Evolutionary conservation across 345 rosid species (phyloP).

Genomic region (thale cress (Arabidopsis thaliana)): TAIR10.1 NC_003071.7:12100501-12101000

Average conservation of each 20-base stretch:
- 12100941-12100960: neutral
- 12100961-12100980: no score
- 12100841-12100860: conserved; percentile 1
- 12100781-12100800: conserved; percentile 27
- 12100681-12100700: neutral
- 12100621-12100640: conserved; percentile 38
- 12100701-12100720: conserved; percentile 25
- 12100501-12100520: conserved; percentile 38
- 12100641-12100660: neutral
- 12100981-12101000: neutral
- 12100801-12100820: neutral
- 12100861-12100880: conserved; percentile 1
- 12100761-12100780: conserved; percentile 44
- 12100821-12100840: conserved; percentile 23
- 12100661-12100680: neutral
- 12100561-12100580: conserved; percentile 27
- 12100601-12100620: conserved; percentile 35
- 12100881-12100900: conserved; percentile 28
- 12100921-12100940: neutral
- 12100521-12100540: conserved; percentile 12
- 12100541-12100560: conserved; percentile 25
- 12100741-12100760: conserved; percentile 35
- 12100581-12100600: conserved; percentile 3
- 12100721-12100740: conserved; percentile 11
- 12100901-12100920: conserved; percentile 20